Evolutionary conservation across 2,329 filamentous ascomycete species (phyloP).

Genomic region (Aulographum hederae): DNA sequence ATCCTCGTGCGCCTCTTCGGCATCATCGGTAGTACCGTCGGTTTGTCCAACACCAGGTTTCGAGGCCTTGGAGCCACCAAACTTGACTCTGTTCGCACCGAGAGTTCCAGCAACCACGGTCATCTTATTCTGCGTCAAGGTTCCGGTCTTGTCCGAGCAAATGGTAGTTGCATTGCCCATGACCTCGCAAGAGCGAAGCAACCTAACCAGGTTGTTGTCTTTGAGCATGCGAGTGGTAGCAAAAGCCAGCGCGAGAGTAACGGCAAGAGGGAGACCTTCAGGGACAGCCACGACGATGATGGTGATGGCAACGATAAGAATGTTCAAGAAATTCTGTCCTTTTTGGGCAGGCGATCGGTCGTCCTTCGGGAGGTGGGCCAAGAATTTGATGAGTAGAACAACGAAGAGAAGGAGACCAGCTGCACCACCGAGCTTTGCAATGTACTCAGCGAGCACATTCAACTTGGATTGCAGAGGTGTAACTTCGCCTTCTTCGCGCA

Average conservation of each 20-base stretch:
- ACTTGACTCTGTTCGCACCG: slow-evolving; percentile 35
- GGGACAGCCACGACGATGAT: slow-evolving; percentile 53
- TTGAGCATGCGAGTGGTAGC: slow-evolving; percentile 50
- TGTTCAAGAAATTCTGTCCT: slow-evolving; percentile 50
- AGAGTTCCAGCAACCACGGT: slow-evolving; percentile 56
- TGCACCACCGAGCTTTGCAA: slow-evolving; percentile 59
- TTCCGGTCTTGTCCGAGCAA: slow-evolving; percentile 66
- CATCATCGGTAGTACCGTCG: slow-evolving; percentile 10
- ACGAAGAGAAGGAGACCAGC: slow-evolving; percentile 68
- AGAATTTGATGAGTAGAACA: slow-evolving; percentile 71
- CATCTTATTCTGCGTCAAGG: slow-evolving; percentile 59
- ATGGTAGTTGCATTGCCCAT: slow-evolving; percentile 59
- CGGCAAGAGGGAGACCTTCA: slow-evolving; percentile 46
- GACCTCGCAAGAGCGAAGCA: slow-evolving; percentile 49
- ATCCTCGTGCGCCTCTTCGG: slow-evolving; percentile 14
- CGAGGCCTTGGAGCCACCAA: slow-evolving; percentile 16
- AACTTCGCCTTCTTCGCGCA: slow-evolving; percentile 58
- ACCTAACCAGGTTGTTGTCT: slow-evolving; percentile 52
- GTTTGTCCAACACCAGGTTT: slow-evolving; percentile 11
- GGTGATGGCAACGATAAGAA: slow-evolving; percentile 46
- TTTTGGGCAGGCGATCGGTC: slow-evolving; percentile 50
- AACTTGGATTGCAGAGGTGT: slow-evolving; percentile 65
- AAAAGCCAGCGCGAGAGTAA: slow-evolving; percentile 49
- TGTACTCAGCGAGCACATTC: slow-evolving; percentile 60
- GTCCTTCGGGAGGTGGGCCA: slow-evolving; percentile 44